Base-by-base conservation (phyloP, 1,139 yeast genomes). In the Blastobotrys serpentis region DNA sequence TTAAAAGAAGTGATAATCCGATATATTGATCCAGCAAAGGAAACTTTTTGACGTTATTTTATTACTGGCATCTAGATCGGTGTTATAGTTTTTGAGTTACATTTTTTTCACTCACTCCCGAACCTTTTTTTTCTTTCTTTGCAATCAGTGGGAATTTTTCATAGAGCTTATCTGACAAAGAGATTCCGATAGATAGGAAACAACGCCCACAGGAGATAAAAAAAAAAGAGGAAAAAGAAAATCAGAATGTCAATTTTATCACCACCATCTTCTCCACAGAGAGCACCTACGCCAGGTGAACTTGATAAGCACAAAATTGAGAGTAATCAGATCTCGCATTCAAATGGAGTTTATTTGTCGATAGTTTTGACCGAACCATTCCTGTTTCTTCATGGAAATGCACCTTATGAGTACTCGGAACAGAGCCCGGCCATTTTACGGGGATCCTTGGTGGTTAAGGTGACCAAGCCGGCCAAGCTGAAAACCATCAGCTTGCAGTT, bases 401-500 rank as follows among this genome's bases (percentile, higher is more conserved):
- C 79, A 18, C 70, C 78, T 1, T 70, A 76, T 11, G 95, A 87
- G 61, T 80, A 77, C 56, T 69, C 71, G 25, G 83, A 81, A 25
- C 72, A 85, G 44, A 88, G 95, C 4, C 96, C 98, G 0, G 79
- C 95, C 1, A 69, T 92, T 46, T 73, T 92, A 39, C 74, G 98
- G 51, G 98, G 98, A 1, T 80, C 94, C 19, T 72, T 92, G 23
- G 79, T 84, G 42, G 58, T 92, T 6, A 73, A 90, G 41, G 77
- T 89, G 4, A 63, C 82, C 44, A 90, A 89, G 61, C 84, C 95
- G 0, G 75, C 84, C 33, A 88, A 84, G 65, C 73, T 92, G 56
- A 88, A 86, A 65, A 67, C 79, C 32, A 79, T 92, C n/a, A 66
- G 73, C 2, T 70, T 92, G 47, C 70, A 75, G 1, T 84, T 92